Conservation (phyloP, 441 rosid species). For the Eutrema salsugineum region DNA sequence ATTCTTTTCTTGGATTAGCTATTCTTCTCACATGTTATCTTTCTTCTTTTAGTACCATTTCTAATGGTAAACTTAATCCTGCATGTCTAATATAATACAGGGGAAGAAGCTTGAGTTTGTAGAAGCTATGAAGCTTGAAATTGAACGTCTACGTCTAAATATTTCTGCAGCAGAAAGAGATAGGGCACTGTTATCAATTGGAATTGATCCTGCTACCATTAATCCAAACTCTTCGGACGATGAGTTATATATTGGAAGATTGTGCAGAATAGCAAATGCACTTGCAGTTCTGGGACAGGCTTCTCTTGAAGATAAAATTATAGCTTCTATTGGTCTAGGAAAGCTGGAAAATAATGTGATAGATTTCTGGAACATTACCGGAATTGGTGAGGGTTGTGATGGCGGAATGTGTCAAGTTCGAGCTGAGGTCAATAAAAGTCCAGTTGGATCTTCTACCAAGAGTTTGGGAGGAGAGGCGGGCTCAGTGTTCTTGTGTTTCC, state of each 20-base stretch:
- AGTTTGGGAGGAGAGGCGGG: conserved; percentile 43
- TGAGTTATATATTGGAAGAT: conserved; percentile 67
- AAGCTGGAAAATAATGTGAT: conserved; percentile 48
- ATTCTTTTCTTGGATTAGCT: conserved; percentile 1
- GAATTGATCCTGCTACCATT: conserved; percentile 91
- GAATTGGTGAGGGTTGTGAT: conserved; percentile 62
- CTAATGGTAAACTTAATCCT: conserved; percentile 7
- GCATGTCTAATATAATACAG: conserved; percentile 40
- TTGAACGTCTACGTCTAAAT: conserved; percentile 80
- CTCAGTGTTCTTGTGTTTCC: conserved; percentile 56
- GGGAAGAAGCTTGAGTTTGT: conserved; percentile 58
- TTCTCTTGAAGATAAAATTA: conserved; percentile 78
- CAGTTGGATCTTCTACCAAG: conserved; percentile 35
- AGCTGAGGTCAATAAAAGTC: conserved; percentile 47
- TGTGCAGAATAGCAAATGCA: conserved; percentile 68
- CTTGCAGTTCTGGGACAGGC: conserved; percentile 88
- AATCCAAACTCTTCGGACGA: conserved; percentile 80
- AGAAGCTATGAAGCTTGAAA: conserved; percentile 91
- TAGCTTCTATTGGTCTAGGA: conserved; percentile 80
- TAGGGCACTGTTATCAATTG: conserved; percentile 82
- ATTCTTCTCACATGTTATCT: background rate
- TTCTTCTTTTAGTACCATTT: conserved; percentile 3
- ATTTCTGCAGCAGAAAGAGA: conserved; percentile 98
- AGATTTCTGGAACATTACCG: conserved; percentile 81
- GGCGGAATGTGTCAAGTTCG: conserved; percentile 69